Conservation (phyloP, 805 yeast species). For the Monosporozyma siamensis region DNA sequence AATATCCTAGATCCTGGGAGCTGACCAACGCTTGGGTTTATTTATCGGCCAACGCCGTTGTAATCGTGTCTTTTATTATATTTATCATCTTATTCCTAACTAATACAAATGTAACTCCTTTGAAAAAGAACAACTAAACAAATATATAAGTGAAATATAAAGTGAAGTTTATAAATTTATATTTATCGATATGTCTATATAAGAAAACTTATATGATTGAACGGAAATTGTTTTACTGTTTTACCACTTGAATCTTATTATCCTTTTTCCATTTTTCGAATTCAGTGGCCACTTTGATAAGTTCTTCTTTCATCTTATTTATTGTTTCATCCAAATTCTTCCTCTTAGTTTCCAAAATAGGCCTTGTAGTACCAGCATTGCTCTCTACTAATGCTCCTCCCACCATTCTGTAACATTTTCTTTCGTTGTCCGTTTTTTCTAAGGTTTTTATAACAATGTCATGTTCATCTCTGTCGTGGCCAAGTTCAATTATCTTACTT, state of each 20-base stretch:
- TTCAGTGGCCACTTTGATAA: slow-evolving; percentile 24
- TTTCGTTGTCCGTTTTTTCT: slow-evolving; percentile 39
- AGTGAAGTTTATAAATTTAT: no score
- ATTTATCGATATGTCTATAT: background rate
- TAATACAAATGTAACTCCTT: slow-evolving; percentile 9
- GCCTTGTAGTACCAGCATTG: slow-evolving; percentile 65
- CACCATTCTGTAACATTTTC: slow-evolving; percentile 86
- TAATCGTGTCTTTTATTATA: slow-evolving; percentile 64
- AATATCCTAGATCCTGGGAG: slow-evolving; percentile 86
- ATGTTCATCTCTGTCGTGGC: slow-evolving; percentile 40
- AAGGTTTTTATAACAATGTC: slow-evolving; percentile 53
- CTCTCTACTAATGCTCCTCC: slow-evolving; percentile 88
- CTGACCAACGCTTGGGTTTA: slow-evolving; percentile 92
- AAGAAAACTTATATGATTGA: no score
- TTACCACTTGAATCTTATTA: slow-evolving; percentile 29
- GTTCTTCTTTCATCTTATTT: slow-evolving; percentile 23
- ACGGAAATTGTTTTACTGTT: no score
- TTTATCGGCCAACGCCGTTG: slow-evolving; percentile 57
- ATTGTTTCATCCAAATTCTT: slow-evolving; percentile 33
- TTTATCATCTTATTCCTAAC: slow-evolving; percentile 56
- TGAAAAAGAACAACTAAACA: slow-evolving; percentile 17
- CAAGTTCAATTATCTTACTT: slow-evolving; percentile 39
- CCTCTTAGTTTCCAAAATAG: slow-evolving; percentile 48
- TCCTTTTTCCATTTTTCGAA: slow-evolving; percentile 30
- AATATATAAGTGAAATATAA: no score